Base-by-base conservation (phyloP, 2,329 filamentous ascomycete species). In the Aplosporella prunicola region DNA sequence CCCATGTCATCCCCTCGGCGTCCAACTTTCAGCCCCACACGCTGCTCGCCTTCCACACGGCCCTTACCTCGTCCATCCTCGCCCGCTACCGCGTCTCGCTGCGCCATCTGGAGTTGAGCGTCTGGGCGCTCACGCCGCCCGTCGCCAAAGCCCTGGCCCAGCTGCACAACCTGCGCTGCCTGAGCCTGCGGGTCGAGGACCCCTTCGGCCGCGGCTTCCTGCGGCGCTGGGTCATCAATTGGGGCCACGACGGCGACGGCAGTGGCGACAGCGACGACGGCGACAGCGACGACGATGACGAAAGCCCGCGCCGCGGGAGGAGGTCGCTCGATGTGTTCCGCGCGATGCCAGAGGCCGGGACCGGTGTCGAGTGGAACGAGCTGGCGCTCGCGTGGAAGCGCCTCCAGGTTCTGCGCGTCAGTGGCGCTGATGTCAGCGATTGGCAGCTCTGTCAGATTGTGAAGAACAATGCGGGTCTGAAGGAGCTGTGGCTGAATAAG, bases 101-200 rank as follows among this genome's bases (percentile, higher is more conserved):
- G 3, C 46, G 51, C 3, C 47, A 47, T 16, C 40, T 60, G 2
- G 48, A 57, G 4, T 38, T 59, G 13, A 46, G 43, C 0, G 37
- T 58, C 14, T 58, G 56, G 54, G 49, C 47, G 0, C 41, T 58
- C 0, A 53, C 48, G 0, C 20, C 38, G 0, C 46, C 50, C 1
- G 47, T 53, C 18, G 54, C 51, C 3, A 39, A 43, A 16, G 50
- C 50, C 1, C 39, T 60, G 2, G 20, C 39, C 0, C n/a, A n/a
- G 1, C 23, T 57, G 0, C 33, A 44, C 9, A 50, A 48, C 4
- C 42, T 58, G 4, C 44, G 46, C 6, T 35, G 40, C 2, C 41
- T 60, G 0, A 47, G 44, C 1, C 43, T 60, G 10, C 46, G 45
- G 5, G 45, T 57, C 14, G 53, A 57, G 17, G 46, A 45, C 10